These are phyloP conservation scores for Rheum nobile DNA, from an alignment of 148 eudicot species.

Conservation along the genomic window DNA sequence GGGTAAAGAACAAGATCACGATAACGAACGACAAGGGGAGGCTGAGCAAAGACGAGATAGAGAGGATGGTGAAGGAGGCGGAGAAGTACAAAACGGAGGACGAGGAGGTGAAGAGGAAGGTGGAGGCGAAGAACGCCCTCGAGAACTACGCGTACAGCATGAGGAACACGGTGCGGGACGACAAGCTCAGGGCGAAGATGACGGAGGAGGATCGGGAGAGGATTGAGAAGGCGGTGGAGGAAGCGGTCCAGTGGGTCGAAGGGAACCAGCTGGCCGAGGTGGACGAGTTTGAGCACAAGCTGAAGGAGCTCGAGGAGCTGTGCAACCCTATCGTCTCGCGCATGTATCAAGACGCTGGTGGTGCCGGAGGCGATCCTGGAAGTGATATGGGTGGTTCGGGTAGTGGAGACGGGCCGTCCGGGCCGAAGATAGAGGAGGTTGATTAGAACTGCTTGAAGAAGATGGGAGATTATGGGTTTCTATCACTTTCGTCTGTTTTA, in stretches of 20 bases:
- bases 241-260: constrained; percentile 24
- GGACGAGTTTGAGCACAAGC: neutral
- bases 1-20: constrained; percentile 32
- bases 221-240: constrained; percentile 28
- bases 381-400: neutral
- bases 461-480: neutral
- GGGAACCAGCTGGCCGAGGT: constrained; percentile 9
- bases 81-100: constrained; percentile 33
- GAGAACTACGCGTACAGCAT: constrained; percentile 10
- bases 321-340: neutral
- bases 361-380: neutral
- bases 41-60: constrained; percentile 28
- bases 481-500: neutral
- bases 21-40: constrained; percentile 30
- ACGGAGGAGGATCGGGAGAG: constrained; percentile 8
- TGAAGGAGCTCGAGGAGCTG: neutral
- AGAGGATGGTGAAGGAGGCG: constrained; percentile 25
- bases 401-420: neutral
- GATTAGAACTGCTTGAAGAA: neutral
- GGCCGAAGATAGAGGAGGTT: constrained; percentile 1
- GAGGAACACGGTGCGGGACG: constrained; percentile 26
- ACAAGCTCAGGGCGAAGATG: constrained; percentile 17
- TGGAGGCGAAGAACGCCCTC: constrained; percentile 22
- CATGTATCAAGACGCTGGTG: neutral
- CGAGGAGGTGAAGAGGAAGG: constrained; percentile 28